These are phyloP conservation scores for Dissophora ornata DNA, from an alignment of 192 early-diverging fungal species.

Conservation along the genomic window DNA sequence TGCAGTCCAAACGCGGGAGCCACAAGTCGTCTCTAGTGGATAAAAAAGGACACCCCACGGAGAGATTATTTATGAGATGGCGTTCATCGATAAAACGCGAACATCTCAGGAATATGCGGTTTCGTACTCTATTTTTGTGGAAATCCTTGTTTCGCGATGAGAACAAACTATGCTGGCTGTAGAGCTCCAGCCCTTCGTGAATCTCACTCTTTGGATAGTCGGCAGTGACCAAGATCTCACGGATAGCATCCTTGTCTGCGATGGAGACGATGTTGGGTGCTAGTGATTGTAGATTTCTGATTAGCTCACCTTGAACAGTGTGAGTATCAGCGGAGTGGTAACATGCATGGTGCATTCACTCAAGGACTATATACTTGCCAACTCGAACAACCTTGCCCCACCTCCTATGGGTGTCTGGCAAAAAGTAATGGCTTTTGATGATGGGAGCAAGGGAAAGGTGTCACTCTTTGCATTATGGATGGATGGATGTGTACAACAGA, in stretches of 20 bases:
- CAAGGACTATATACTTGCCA: no score
- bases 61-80: no score
- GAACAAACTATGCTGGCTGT: constrained; percentile 34
- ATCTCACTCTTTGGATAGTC: constrained; percentile 43
- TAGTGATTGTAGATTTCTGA: no score
- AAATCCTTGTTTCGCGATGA: constrained; percentile 36
- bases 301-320: no score
- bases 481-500: no score
- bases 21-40: constrained; percentile 63
- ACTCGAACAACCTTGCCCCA: constrained; percentile 37
- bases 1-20: constrained; percentile 68
- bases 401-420: constrained; percentile 20
- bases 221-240: constrained; percentile 22
- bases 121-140: constrained; percentile 38
- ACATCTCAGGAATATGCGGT: neutral
- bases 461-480: no score
- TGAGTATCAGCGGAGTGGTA: no score
- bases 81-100: no score
- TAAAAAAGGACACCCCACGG: no score
- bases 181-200: constrained; percentile 27
- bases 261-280: constrained; percentile 33
- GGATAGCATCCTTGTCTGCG: constrained; percentile 36
- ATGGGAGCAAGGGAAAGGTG: neutral
- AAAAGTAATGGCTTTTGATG: constrained; percentile 26
- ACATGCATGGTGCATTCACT: no score